These are phyloP conservation scores for Furcasterigmium sp. DNA, from an alignment of 2,329 filamentous ascomycete genomes.

Conservation along the genomic window DNA sequence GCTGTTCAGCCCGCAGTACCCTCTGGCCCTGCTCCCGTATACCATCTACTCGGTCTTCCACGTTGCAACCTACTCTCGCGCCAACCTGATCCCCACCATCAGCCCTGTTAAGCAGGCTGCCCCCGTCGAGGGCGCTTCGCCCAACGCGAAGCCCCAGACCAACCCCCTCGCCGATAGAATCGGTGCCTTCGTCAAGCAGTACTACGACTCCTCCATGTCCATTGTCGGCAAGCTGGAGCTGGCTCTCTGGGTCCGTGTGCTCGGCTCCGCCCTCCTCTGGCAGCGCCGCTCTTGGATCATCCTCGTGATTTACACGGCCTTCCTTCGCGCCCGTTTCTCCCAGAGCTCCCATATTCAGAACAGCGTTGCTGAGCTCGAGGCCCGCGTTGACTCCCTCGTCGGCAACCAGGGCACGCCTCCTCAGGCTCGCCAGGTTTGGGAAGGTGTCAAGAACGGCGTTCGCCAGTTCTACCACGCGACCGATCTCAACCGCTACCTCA, in stretches of 20 bases:
- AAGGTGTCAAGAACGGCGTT: constrained; percentile 65
- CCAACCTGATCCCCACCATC: constrained; percentile 85
- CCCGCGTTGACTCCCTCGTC: constrained; percentile 73
- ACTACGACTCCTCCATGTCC: constrained; percentile 95
- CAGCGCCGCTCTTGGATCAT: constrained; percentile 88
- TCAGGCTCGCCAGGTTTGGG: constrained; percentile 73
- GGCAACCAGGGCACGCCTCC: constrained; percentile 86
- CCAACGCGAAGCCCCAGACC: constrained; percentile 50
- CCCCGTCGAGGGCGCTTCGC: constrained; percentile 48
- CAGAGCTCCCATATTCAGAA: constrained; percentile 93
- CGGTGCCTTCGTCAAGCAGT: constrained; percentile 91
- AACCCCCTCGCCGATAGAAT: constrained; percentile 74
- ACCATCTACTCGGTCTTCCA: constrained; percentile 98
- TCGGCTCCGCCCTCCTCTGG: constrained; percentile 80
- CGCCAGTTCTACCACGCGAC: constrained; percentile 75
- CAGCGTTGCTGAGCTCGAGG: constrained; percentile 65
- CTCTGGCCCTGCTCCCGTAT: constrained; percentile 88
- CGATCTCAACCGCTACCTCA: constrained; percentile 69
- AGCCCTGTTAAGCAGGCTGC: constrained; percentile 57
- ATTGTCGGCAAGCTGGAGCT: constrained; percentile 88
- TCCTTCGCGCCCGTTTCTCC: constrained; percentile 82
- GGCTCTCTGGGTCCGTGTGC: constrained; percentile 74
- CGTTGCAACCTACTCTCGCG: constrained; percentile 91
- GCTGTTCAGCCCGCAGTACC: constrained; percentile 86
- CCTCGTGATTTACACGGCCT: constrained; percentile 78